phyloP scores from a whole-genome alignment of 2,329 filamentous ascomycete species.

The Drechslerella stenobrocha region DNA sequence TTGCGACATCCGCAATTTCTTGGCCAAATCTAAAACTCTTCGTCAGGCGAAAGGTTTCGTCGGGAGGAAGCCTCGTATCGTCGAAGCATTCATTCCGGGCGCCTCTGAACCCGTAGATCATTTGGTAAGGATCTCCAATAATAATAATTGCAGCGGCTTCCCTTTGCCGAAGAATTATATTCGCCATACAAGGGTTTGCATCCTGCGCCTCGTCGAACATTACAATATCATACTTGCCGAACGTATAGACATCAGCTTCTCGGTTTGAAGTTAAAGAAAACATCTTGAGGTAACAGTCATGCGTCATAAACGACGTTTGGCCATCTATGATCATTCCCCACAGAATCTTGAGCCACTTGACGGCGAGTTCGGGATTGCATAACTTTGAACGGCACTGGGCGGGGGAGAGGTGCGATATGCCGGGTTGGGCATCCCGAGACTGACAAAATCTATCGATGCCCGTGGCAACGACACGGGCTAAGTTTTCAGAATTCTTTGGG shows the following conservation, averaged over 20 bases:
- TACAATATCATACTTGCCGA: constrained; percentile 49
- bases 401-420: constrained; percentile 21
- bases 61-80: constrained; percentile 44
- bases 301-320: constrained; percentile 41
- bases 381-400: constrained; percentile 35
- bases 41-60: constrained; percentile 43
- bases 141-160: constrained; percentile 46
- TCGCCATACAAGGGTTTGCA: constrained; percentile 49
- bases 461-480: constrained; percentile 32
- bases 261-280: constrained; percentile 33
- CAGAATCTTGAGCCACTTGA: constrained; percentile 26
- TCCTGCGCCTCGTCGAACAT: constrained; percentile 52
- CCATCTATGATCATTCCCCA: constrained; percentile 47
- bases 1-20: constrained; percentile 47
- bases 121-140: constrained; percentile 52
- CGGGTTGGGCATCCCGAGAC: constrained; percentile 22
- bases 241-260: constrained; percentile 42
- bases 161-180: constrained; percentile 50
- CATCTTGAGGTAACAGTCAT: constrained; percentile 51
- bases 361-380: constrained; percentile 38
- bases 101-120: constrained; percentile 51
- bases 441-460: constrained; percentile 43
- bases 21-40: constrained; percentile 50
- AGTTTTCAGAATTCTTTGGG: constrained; percentile 31
- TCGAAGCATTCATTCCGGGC: constrained; percentile 51